These are phyloP conservation scores for Tuber brumale DNA, from an alignment of 495 filamentous ascomycete genomes.

Conservation along the genomic window DNA sequence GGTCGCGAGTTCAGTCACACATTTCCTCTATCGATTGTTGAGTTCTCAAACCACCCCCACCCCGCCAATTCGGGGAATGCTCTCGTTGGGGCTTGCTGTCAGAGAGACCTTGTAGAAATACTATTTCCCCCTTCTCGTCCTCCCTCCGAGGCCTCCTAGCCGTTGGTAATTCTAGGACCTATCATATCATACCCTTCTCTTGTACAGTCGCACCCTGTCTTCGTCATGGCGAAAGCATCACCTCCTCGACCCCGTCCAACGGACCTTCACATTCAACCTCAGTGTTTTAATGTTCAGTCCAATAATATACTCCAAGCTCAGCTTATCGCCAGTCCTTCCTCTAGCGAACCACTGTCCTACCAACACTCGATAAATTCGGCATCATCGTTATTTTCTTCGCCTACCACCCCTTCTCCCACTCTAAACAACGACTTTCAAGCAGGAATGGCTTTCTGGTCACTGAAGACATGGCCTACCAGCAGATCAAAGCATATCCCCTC, in stretches of 20 bases:
- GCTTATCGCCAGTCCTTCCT: background rate
- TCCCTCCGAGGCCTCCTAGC: background rate
- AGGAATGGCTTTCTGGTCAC: background rate
- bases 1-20: background rate
- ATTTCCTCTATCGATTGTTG: background rate
- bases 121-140: background rate
- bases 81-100: background rate
- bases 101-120: constrained; percentile 2
- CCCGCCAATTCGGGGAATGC: background rate
- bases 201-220: background rate
- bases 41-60: background rate
- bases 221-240: background rate
- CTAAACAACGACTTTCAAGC: background rate
- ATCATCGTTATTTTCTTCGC: background rate
- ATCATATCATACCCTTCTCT: background rate
- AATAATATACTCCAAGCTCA: constrained; percentile 1
- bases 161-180: background rate
- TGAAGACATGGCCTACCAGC: background rate
- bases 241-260: background rate
- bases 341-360: background rate
- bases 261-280: background rate
- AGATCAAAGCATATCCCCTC: background rate
- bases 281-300: background rate
- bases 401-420: background rate
- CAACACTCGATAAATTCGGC: background rate